A percentile compares a stretch with the other conserved stretches of the same genome.
Conservation (phyloP, 225 moss, liverwort and hornwort species). For the Climacium dendroides region DNA sequence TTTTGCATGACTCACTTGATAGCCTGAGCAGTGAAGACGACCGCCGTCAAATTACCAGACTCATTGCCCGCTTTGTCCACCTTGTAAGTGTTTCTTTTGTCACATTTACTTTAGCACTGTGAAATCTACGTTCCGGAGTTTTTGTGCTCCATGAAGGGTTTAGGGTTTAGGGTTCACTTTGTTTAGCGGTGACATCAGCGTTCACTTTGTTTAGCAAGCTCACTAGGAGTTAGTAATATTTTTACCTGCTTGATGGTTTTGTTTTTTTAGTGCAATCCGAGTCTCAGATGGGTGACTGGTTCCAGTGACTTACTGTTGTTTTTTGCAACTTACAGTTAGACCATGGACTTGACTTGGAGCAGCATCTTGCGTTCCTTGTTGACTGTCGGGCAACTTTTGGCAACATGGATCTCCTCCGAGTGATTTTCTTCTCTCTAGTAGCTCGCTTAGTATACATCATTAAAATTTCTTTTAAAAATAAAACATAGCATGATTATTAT, state of each 20-base stretch:
- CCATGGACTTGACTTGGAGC: slow-evolving; percentile 88
- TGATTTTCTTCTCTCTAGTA: slow-evolving; percentile 10
- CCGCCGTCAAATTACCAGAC: slow-evolving; percentile 87
- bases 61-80: slow-evolving; percentile 80
- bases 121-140: background rate
- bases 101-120: background rate
- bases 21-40: slow-evolving; percentile 99
- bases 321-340: slow-evolving; percentile 50
- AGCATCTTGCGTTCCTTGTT: slow-evolving; percentile 81
- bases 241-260: background rate
- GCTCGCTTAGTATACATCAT: background rate
- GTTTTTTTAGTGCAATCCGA: background rate
- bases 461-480: background rate
- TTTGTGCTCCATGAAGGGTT: background rate
- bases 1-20: slow-evolving; percentile 92
- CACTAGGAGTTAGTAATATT: background rate
- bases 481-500: background rate
- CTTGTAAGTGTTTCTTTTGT: slow-evolving; percentile 29
- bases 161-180: too few relatives aligned
- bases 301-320: background rate
- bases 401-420: slow-evolving; percentile 82
- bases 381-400: slow-evolving; percentile 87
- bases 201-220: background rate
- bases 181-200: background rate
- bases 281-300: background rate